Conservation (phyloP, 768 basidiomycete genomes). For the Podaxis sp. region DNA sequence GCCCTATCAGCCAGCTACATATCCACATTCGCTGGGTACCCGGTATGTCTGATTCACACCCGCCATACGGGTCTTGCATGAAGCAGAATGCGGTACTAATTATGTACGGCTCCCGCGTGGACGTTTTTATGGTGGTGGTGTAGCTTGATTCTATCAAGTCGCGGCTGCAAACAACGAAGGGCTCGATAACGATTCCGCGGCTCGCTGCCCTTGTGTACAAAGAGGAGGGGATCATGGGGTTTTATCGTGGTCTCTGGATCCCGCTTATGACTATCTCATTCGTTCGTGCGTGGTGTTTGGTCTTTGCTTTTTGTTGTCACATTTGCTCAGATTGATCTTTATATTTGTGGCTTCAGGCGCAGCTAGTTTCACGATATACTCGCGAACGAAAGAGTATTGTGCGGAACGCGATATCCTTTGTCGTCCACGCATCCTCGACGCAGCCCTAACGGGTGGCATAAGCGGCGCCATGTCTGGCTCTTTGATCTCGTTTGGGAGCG, state of each 20-base stretch:
- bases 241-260: constrained; percentile 88
- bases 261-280: constrained; percentile 94
- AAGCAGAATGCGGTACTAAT: background rate
- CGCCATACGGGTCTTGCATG: constrained; percentile 19
- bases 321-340: background rate
- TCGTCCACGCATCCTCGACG: constrained; percentile 59
- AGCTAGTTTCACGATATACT: constrained; percentile 89
- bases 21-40: constrained; percentile 91
- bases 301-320: background rate
- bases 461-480: constrained; percentile 88
- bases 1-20: constrained; percentile 89
- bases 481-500: constrained; percentile 83
- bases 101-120: background rate
- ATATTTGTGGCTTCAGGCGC: constrained; percentile 49
- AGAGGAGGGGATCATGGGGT: constrained; percentile 85
- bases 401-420: constrained; percentile 53
- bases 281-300: constrained; percentile 69
- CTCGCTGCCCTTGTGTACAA: constrained; percentile 71
- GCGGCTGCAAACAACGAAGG: constrained; percentile 81
- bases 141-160: constrained; percentile 95
- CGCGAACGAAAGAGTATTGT: constrained; percentile 73
- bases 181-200: constrained; percentile 65
- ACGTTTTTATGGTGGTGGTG: background rate
- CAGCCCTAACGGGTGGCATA: constrained; percentile 72
- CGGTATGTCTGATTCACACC: constrained; percentile 34